These are phyloP conservation scores for Rhizopogon salebrosus DNA, from an alignment of 768 basidiomycete species.

Conservation along the genomic window DNA sequence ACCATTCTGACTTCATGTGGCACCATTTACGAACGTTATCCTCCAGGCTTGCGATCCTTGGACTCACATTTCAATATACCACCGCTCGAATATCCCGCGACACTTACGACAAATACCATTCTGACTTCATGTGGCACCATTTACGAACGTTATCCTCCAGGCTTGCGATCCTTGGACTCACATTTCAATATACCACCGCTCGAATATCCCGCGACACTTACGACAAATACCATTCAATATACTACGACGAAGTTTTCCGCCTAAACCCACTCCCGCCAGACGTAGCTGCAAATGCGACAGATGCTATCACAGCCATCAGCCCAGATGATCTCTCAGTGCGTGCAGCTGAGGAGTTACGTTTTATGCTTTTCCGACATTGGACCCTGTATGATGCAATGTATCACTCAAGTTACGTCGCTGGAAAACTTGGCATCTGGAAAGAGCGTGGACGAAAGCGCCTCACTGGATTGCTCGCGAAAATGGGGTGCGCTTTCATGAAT, in stretches of 20 bases:
- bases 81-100: constrained; percentile 84
- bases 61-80: constrained; percentile 89
- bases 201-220: constrained; percentile 86
- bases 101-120: constrained; percentile 76
- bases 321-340: constrained; percentile 86
- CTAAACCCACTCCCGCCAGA: constrained; percentile 64
- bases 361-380: constrained; percentile 96
- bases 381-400: constrained; percentile 97
- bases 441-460: constrained; percentile 87
- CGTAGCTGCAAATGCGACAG: constrained; percentile 26
- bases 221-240: constrained; percentile 74
- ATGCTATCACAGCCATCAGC: constrained; percentile 47
- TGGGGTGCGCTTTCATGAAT: constrained; percentile 61
- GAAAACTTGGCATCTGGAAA: constrained; percentile 94
- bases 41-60: constrained; percentile 84
- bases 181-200: constrained; percentile 85
- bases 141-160: constrained; percentile 37
- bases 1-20: too few species aligned
- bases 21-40: too few species aligned
- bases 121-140: too few species aligned
- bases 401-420: constrained; percentile 94
- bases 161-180: constrained; percentile 91
- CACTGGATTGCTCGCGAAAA: constrained; percentile 92
- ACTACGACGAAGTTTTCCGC: constrained; percentile 88
- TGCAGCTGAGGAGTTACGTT: constrained; percentile 83